Evolutionary conservation across 768 basidiomycete genomes (phyloP), one percentile per base, ranked within the genome.

Genomic region (Rhizopogon rudus): DNA sequence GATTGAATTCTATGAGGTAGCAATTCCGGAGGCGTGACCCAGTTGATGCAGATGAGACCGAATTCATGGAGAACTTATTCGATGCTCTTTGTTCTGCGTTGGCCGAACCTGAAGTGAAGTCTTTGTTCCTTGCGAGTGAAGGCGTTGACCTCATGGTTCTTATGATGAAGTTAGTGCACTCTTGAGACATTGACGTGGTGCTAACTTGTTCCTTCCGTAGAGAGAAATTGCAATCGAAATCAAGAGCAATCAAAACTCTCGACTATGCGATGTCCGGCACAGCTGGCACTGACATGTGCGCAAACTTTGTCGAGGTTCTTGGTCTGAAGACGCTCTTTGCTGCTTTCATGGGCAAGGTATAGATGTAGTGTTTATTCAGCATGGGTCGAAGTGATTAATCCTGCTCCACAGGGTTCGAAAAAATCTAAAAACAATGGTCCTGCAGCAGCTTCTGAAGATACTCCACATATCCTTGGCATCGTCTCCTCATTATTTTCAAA

Each of bases 51-150:
- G 97, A 98, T 58, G 97, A 99, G 72, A 78, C 84, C 5, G 97
- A 99, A 68, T 98, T 93, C 71, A 95, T 98, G 94, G 97, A 98
- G 67, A 98, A 99, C 69, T 64, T 93, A 3, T 98, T 98, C 65
- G 91, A 98, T 66, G 71, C 86, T 0, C 71, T 99, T 22, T 98
- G 97, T 67, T 95, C 94, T 0, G 80, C 87, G 0, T 76, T 98
- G 22, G 81, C 77, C 35, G 94, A 96, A 69, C 76, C 85, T 13
- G 76, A 84, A 45, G 83, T 88, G 67, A 98, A 98, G 71, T 69
- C 78, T 16, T 71, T 84, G 3, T 98, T 99, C 72, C 73, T 93
- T n/a, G 82, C 85, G 9, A 87, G 87, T 17, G 97, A 99, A 69
- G 97, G 97, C 2, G 84, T 93, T 13, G 97, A 99, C 63, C 79